Base-by-base conservation (phyloP, 2,329 filamentous ascomycete genomes). In the Epichloe scottii region DNA sequence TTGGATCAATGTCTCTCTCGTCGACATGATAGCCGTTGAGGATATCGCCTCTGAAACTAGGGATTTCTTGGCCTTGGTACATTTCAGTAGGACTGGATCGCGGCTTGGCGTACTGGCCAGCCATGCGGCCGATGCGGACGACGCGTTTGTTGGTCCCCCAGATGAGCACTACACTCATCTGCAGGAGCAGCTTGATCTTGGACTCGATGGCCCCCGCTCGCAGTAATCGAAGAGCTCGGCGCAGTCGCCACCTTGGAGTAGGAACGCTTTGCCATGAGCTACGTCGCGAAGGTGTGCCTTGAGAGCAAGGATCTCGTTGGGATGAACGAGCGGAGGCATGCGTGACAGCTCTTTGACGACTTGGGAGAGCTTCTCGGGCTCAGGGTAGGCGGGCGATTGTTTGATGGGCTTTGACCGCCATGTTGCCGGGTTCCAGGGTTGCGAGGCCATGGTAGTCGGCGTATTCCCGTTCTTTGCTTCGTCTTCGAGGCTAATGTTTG, bases 201-300 rank as follows among this genome's bases (percentile, higher is more conserved):
- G 88, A 85, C 70, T 97, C 89, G 59, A 98, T 96, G 57, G 87
- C 85, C 14, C 78, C 65, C 89, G 85, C 60, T 87, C 84, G 69
- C 93, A 98, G 74, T 98, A 98, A 68, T 93, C 89, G 63, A 98
- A 98, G 10, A 97, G 78, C 72, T 98, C 93, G 15, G 93, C 93
- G 64, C 93, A 98, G 70, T 98, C 93, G 55, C 91, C 93, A 54
- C 93, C 93, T 71, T 98, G 93, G 4, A 98, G 80, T 10, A 98
- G 76, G 66, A 98, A 97, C 12, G 91, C 88, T 57, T 91, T 89
- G 35, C 93, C 93, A 37, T 86, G 73, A 5, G 93, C 93, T 5
- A 95, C 93, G 70, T 95, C 88, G 53, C 81, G 81, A 21, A 98
- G 77, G 60, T 81, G 84, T 49, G 80, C 75, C 63, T 89, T 89